Base-by-base conservation (phyloP, 2,329 filamentous ascomycete species). In the Diaporthe sp. region DNA sequence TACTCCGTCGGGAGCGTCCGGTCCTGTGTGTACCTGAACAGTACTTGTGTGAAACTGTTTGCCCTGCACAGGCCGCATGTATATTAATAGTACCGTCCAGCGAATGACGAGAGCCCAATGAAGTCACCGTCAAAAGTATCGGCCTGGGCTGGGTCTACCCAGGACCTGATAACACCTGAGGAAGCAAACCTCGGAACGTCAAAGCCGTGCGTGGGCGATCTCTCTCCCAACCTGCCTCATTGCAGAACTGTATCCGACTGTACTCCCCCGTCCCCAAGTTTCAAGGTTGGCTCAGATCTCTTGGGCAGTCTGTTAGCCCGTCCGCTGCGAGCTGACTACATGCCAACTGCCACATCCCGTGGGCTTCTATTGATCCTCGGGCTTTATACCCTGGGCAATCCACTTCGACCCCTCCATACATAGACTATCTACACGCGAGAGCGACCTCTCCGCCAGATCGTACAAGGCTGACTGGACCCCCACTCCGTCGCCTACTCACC, bases 61-160 rank as follows among this genome's bases (percentile, higher is more conserved):
- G n/a, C 13, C 5, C 9, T 19, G 34, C 49, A 22, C 1, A 28
- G 5, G 10, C 4, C 1, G 34, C 2, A 3, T 53, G 65, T 68
- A 53, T 8, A 19, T 22, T 19, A 3, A 10, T 28, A 31, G 49
- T 55, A 55, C 34, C 49, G 4, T 42, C 19, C 65, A 37, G 31
- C 13, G 8, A 10, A 28, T n/a, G 13, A 22, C 39, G 42, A 28
- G 62, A 58, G 73, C 57, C 70, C 46, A 74, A 74, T 73, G 70
- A 75, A 59, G 70, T 74, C 74, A 75, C 74, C 53, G 59, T 44
- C 44, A 25, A 37, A 17, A 17, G 55, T 25, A 46, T 31, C 39
- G 55, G 44, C 42, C 39, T 61, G 69, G 69, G 12, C 22, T 51
- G 25, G 44, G 61, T 34, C 42, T 49, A 31, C 22, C 28, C 28